A percentile compares a stretch with the other conserved stretches of the same genome.
Conservation (phyloP, 306 rosid species). For the Vigna trinervia region DNA sequence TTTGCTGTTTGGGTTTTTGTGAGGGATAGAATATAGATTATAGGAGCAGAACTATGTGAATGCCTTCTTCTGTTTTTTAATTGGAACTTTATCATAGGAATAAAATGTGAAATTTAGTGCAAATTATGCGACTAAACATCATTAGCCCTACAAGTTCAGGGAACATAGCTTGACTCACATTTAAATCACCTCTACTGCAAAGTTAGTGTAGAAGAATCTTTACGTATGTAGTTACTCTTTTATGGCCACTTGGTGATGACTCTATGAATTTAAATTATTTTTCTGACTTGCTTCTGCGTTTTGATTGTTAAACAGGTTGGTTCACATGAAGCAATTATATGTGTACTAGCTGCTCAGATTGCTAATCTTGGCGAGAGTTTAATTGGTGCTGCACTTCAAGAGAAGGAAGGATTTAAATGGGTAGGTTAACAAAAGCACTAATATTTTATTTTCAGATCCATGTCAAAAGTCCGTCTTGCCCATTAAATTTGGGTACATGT, state of each 20-base stretch:
- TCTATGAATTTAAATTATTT: conserved; percentile 24
- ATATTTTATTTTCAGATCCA: neutral
- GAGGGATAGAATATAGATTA: conserved; percentile 6
- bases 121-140: neutral
- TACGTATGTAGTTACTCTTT: neutral
- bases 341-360: conserved; percentile 90
- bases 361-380: conserved; percentile 97
- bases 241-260: neutral
- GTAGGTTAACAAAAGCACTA: conserved; percentile 52
- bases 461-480: conserved; percentile 32
- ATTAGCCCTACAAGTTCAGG: conserved; percentile 20
- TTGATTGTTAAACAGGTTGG: conserved; percentile 59
- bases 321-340: conserved; percentile 71
- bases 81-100: neutral
- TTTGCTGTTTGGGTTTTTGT: neutral
- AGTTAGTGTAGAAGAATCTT: neutral
- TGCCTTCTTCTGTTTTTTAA: neutral
- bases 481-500: conserved; percentile 1
- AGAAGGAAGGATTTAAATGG: conserved; percentile 94
- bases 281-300: conserved; percentile 18
- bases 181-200: conserved; percentile 17
- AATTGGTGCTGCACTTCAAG: conserved; percentile 94
- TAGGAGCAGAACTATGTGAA: neutral
- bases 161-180: neutral
- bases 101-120: conserved; percentile 2